Conservation (phyloP, 129 eudicot genomes). For the Chrysanthemum makinoi region DNA sequence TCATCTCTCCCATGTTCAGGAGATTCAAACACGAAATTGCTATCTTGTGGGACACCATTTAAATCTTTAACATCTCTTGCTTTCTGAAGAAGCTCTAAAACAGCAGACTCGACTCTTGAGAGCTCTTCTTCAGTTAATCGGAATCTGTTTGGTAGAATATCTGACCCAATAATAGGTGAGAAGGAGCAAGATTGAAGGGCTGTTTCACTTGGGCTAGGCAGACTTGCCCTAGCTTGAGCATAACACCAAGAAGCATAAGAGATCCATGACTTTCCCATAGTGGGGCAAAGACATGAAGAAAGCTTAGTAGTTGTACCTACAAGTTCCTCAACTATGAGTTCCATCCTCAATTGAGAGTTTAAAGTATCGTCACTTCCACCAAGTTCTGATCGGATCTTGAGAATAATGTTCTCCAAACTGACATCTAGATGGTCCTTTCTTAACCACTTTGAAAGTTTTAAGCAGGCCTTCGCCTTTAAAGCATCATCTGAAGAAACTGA, state of each 20-base stretch:
- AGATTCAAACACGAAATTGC: slow-evolving; percentile 24
- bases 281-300: slow-evolving; percentile 74
- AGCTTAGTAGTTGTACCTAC: slow-evolving; percentile 70
- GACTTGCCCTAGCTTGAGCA: slow-evolving; percentile 64
- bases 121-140: slow-evolving; percentile 65
- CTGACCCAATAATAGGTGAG: slow-evolving; percentile 65
- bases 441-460: slow-evolving; percentile 86
- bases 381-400: slow-evolving; percentile 55
- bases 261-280: slow-evolving; percentile 92
- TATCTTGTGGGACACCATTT: slow-evolving; percentile 30
- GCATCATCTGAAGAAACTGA: slow-evolving; percentile 38
- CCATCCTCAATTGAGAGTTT: slow-evolving; percentile 34
- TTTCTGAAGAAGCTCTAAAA: slow-evolving; percentile 45
- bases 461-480: slow-evolving; percentile 89
- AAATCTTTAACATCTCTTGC: slow-evolving; percentile 31
- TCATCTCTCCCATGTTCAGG: slow-evolving; percentile 36
- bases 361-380: slow-evolving; percentile 28
- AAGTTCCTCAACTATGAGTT: slow-evolving; percentile 64
- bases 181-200: slow-evolving; percentile 70
- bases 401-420: slow-evolving; percentile 50
- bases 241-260: slow-evolving; percentile 96
- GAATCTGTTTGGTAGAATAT: slow-evolving; percentile 54
- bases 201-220: slow-evolving; percentile 36
- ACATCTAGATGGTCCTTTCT: slow-evolving; percentile 41
- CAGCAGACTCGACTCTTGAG: slow-evolving; percentile 41